Evolutionary conservation across 106 monocot genomes (phyloP).

Genomic region (Allium sativum): DNA sequence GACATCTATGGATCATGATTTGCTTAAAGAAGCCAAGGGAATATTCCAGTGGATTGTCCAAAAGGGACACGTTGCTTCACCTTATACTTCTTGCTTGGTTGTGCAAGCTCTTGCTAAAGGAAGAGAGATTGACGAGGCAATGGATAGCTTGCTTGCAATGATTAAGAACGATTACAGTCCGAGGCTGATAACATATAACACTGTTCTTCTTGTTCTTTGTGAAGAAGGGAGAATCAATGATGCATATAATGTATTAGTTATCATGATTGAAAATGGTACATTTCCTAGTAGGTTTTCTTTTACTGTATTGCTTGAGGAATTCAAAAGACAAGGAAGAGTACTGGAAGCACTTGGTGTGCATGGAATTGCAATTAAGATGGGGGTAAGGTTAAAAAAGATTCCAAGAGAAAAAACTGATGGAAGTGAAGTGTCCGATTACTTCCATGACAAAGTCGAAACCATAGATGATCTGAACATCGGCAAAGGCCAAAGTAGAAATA

Average conservation of each 20-base stretch:
- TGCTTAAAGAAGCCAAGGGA: conserved; percentile 37
- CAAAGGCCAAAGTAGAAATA: conserved; percentile 5
- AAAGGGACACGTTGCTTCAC: conserved; percentile 20
- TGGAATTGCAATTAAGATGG: conserved; percentile 51
- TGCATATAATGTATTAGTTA: conserved; percentile 37
- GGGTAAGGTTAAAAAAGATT: conserved; percentile 26
- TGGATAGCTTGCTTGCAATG: conserved; percentile 47
- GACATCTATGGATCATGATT: conserved; percentile 3
- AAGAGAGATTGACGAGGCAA: conserved; percentile 42
- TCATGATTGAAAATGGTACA: conserved; percentile 32
- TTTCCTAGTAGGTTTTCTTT: conserved; percentile 57
- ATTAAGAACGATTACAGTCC: conserved; percentile 40
- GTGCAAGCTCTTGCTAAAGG: conserved; percentile 63
- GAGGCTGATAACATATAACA: conserved; percentile 54
- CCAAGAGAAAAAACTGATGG: conserved; percentile 12
- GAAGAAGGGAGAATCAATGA: conserved; percentile 39
- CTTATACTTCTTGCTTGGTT: conserved; percentile 73
- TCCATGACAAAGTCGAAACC: neutral
- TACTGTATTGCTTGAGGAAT: conserved; percentile 38
- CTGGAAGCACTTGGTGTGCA: conserved; percentile 46
- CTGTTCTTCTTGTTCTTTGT: conserved; percentile 50
- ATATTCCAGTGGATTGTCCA: conserved; percentile 28
- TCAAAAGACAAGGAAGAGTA: conserved; percentile 31
- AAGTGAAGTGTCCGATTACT: neutral
- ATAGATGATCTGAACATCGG: neutral